A percentile compares a stretch with the other conserved stretches of the same genome.
Conservation (phyloP, 768 basidiomycete genomes). For the Podaxis rugospora region DNA sequence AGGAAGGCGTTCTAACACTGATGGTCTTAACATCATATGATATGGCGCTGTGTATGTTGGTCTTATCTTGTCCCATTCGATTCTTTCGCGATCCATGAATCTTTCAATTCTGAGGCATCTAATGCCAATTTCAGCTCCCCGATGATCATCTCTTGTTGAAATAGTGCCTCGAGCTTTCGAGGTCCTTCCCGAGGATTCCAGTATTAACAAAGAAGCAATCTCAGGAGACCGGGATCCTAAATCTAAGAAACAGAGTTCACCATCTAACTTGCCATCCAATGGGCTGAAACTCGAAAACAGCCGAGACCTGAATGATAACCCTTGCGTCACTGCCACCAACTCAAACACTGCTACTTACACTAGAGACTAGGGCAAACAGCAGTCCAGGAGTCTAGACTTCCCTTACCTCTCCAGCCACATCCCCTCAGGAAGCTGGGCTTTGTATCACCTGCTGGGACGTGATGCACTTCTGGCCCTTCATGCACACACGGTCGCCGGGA, state of each 20-base stretch:
- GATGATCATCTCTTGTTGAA: background rate
- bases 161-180: background rate
- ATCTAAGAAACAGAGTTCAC: background rate
- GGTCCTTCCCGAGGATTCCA: background rate
- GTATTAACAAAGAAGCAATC: background rate
- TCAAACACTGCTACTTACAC: too few species aligned
- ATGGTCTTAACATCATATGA: background rate
- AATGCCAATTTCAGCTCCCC: background rate
- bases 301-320: background rate
- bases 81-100: background rate
- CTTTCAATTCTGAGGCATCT: background rate
- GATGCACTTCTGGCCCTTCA: background rate
- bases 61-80: slow-evolving; percentile 4
- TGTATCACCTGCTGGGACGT: background rate
- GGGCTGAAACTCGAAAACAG: background rate
- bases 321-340: background rate
- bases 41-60: background rate
- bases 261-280: background rate
- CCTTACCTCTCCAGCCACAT: background rate
- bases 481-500: background rate
- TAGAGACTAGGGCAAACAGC: background rate
- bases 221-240: background rate
- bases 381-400: background rate
- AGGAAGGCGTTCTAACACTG: background rate
- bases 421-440: background rate